These are phyloP conservation scores for Plenodomus biglobosus DNA, from an alignment of 2,329 filamentous ascomycete genomes.

Conservation along the genomic window DNA sequence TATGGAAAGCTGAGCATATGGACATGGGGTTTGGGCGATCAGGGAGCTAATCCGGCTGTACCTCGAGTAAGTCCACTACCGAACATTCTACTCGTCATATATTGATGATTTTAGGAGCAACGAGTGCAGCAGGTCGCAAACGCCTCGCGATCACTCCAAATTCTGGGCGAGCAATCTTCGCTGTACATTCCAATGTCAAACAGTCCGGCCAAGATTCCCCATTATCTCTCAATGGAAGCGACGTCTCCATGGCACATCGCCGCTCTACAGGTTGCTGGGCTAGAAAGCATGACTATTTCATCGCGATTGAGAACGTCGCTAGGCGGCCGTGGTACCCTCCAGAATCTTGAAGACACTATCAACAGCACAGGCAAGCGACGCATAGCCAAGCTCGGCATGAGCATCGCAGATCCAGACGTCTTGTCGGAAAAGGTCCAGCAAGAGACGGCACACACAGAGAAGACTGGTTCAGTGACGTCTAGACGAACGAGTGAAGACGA, in stretches of 20 bases:
- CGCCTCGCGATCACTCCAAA: conserved; percentile 69
- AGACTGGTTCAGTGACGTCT: conserved; percentile 29
- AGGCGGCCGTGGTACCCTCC: conserved; percentile 55
- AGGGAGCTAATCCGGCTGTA: conserved; percentile 30
- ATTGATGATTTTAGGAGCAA: conserved; percentile 54
- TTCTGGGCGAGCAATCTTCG: conserved; percentile 70
- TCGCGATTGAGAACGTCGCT: conserved; percentile 62
- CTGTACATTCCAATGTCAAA: conserved; percentile 73
- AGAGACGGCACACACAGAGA: conserved; percentile 30
- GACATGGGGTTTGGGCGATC: conserved; percentile 80
- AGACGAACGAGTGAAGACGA: conserved; percentile 20
- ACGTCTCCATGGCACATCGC: conserved; percentile 77
- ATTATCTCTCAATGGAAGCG: conserved; percentile 61
- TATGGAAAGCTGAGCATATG: conserved; percentile 85
- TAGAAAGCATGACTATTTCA: conserved; percentile 79
- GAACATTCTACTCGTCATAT: not conserved
- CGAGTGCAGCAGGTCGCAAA: conserved; percentile 69
- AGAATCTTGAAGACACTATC: conserved; percentile 65
- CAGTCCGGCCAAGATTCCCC: conserved; percentile 59
- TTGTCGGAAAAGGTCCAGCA: conserved; percentile 28
- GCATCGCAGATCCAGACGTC: conserved; percentile 50
- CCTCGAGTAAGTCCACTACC: conserved; percentile 46
- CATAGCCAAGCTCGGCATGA: conserved; percentile 74
- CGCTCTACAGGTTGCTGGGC: conserved; percentile 71
- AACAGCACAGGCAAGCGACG: conserved; percentile 78